Conservation (phyloP, 2,329 filamentous ascomycete genomes). For the Beauveria varroae region DNA sequence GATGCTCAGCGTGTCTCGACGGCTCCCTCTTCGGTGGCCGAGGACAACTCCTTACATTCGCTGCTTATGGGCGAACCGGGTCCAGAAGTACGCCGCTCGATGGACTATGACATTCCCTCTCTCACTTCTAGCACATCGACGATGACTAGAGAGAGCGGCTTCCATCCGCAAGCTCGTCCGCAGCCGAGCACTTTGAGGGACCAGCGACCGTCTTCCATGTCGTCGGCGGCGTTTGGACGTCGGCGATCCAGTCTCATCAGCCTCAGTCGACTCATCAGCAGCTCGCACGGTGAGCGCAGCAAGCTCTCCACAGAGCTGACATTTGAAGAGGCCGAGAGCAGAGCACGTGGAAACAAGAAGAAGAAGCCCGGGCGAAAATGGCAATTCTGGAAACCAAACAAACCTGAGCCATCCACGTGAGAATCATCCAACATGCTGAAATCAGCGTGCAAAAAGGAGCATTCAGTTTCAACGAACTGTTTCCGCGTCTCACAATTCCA, state of each 20-base stretch:
- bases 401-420: conserved; percentile 26
- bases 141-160: conserved; percentile 61
- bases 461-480: background rate
- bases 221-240: conserved; percentile 54
- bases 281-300: conserved; percentile 65
- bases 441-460: background rate
- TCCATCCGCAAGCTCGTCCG: conserved; percentile 37
- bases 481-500: background rate
- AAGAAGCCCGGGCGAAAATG: conserved; percentile 68
- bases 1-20: conserved; percentile 68
- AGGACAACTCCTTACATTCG: conserved; percentile 64
- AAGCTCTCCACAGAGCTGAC: conserved; percentile 65
- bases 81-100: conserved; percentile 62
- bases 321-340: conserved; percentile 45
- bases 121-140: conserved; percentile 69
- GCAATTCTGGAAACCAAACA: conserved; percentile 68
- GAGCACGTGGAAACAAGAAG: conserved; percentile 54
- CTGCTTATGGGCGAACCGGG: conserved; percentile 66
- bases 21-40: conserved; percentile 64
- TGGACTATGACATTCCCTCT: conserved; percentile 64
- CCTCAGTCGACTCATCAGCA: conserved; percentile 67
- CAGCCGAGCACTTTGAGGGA: conserved; percentile 42
- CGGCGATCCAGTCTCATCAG: conserved; percentile 71
- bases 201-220: conserved; percentile 55
- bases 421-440: conserved; percentile 3